phyloP scores from a whole-genome alignment of 257 asterid genomes.

The Nicotiana tomentosiformis region DNA sequence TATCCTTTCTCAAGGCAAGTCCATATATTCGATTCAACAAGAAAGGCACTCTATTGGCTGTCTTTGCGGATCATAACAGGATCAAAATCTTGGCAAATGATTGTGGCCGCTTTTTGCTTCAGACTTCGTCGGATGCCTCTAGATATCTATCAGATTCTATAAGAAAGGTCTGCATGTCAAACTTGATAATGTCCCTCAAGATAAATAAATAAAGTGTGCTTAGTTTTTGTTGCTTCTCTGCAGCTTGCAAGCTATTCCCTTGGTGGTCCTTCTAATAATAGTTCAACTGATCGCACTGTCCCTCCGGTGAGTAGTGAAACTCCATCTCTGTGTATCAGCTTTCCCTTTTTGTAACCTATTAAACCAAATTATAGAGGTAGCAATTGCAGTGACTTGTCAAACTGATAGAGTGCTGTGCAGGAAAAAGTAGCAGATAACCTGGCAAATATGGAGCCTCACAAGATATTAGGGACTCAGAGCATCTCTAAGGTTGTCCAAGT shows the following conservation, averaged over 20 bases:
- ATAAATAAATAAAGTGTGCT: background rate
- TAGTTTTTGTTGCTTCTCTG: background rate
- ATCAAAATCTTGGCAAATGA: constrained; percentile 65
- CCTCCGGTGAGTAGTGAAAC: constrained; percentile 11
- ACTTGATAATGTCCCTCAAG: background rate
- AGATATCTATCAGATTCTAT: constrained; percentile 25
- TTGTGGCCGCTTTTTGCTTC: constrained; percentile 41
- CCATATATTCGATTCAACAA: constrained; percentile 57
- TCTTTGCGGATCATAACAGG: constrained; percentile 37
- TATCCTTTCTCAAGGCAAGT: constrained; percentile 34
- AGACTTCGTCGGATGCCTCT: constrained; percentile 24
- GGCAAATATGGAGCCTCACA: constrained; percentile 17
- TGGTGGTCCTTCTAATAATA: constrained; percentile 14
- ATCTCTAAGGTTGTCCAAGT: constrained; percentile 47
- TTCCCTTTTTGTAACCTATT: background rate
- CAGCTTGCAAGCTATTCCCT: constrained; percentile 33
- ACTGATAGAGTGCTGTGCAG: constrained; percentile 17
- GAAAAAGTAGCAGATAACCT: constrained; percentile 17
- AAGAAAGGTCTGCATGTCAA: constrained; percentile 27
- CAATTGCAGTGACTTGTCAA: background rate
- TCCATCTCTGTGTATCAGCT: background rate
- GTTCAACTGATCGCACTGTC: constrained; percentile 4
- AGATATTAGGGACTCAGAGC: constrained; percentile 30
- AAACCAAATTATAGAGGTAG: background rate
- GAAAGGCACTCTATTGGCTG: constrained; percentile 55